Evolutionary conservation across 495 filamentous ascomycete genomes (phyloP).

Genomic region (Penicillium bialowiezense): DNA sequence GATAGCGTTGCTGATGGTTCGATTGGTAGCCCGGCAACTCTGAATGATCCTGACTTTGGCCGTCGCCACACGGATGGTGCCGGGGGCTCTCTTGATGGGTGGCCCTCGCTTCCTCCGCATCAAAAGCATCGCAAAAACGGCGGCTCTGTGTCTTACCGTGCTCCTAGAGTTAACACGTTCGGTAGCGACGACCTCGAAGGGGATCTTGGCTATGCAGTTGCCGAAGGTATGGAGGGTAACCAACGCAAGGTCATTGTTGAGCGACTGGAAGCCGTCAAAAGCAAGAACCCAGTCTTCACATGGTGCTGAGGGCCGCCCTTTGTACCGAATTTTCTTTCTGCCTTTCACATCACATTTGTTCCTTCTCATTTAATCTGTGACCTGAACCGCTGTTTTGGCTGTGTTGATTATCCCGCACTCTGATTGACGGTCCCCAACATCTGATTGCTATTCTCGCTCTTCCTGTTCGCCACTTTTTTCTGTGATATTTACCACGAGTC

Average conservation of each 20-base stretch:
- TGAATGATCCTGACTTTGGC: constrained; percentile 29
- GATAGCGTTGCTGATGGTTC: constrained; percentile 37
- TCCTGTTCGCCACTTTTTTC: constrained; percentile 1
- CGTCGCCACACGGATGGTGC: constrained; percentile 29
- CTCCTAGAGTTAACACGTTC: constrained; percentile 34
- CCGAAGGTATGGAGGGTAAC: constrained; percentile 87
- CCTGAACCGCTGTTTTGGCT: constrained; percentile 14
- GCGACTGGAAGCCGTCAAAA: constrained; percentile 90
- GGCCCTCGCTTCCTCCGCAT: constrained; percentile 37
- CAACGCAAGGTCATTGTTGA: constrained; percentile 95
- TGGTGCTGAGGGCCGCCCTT: constrained; percentile 68
- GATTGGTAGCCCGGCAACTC: constrained; percentile 35
- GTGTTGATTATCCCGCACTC: neutral
- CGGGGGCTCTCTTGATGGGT: constrained; percentile 36
- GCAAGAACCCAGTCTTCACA: constrained; percentile 91
- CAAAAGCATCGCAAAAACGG: constrained; percentile 39
- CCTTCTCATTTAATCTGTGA: constrained; percentile 16
- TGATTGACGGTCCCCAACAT: neutral
- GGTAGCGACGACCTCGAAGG: constrained; percentile 81
- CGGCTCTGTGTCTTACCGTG: constrained; percentile 37
- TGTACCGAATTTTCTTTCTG: neutral
- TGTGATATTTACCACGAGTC: constrained; percentile 11
- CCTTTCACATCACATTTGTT: constrained; percentile 14
- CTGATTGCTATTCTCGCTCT: neutral
- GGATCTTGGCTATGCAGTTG: constrained; percentile 90